These are phyloP conservation scores for Verbascum thapsus DNA, from an alignment of 257 asterid species.

Conservation along the genomic window DNA sequence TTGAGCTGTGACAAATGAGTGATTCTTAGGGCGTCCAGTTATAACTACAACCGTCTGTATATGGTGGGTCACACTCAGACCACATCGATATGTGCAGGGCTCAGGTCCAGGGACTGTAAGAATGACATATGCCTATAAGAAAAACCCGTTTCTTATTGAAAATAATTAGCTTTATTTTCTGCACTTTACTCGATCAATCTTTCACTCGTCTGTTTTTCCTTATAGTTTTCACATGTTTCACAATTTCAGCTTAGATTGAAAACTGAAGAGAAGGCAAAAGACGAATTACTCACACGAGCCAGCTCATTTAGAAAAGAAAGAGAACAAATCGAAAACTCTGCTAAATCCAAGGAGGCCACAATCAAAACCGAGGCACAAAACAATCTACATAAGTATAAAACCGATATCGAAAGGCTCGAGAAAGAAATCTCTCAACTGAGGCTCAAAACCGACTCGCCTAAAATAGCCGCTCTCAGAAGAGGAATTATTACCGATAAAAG, in stretches of 20 bases:
- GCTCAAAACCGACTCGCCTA: slow-evolving; percentile 55
- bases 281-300: slow-evolving; percentile 50
- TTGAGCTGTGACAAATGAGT: too few species aligned
- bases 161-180: not conserved
- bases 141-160: too few species aligned
- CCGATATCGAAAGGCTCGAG: slow-evolving; percentile 56
- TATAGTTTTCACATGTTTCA: slow-evolving; percentile 28
- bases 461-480: slow-evolving; percentile 61
- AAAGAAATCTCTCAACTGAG: slow-evolving; percentile 64
- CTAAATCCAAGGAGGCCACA: slow-evolving; percentile 53
- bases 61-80: too few species aligned
- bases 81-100: too few species aligned
- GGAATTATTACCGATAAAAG: slow-evolving; percentile 58
- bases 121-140: too few species aligned
- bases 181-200: not conserved
- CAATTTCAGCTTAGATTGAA: slow-evolving; percentile 52
- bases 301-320: slow-evolving; percentile 47
- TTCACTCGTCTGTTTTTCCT: not conserved
- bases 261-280: slow-evolving; percentile 47
- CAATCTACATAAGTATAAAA: slow-evolving; percentile 51
- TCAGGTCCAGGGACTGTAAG: too few species aligned
- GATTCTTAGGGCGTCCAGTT: too few species aligned
- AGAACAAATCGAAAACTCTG: slow-evolving; percentile 53
- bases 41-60: too few species aligned
- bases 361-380: slow-evolving; percentile 56